Conservation (phyloP, 2,329 filamentous ascomycete species). For the Sporothrix curviconia region DNA sequence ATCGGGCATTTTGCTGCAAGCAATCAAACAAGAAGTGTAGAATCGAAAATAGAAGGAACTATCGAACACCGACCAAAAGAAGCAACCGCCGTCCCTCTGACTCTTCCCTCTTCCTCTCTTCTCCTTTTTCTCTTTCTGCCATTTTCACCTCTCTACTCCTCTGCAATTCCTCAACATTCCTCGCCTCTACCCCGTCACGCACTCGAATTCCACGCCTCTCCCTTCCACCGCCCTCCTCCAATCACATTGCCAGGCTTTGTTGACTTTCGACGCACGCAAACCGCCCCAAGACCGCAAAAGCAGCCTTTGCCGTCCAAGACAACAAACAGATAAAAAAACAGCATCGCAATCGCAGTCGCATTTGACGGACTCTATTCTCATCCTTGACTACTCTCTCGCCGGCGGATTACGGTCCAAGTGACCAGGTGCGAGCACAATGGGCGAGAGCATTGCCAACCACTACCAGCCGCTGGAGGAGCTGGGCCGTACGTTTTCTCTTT, state of each 20-base stretch:
- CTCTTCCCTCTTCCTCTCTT: neutral
- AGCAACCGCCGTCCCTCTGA: neutral
- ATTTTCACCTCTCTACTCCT: neutral
- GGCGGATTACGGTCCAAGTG: neutral
- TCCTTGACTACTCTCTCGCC: neutral
- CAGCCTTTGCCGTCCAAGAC: neutral
- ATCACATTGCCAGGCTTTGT: slow-evolving; percentile 3
- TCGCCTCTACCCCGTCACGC: neutral
- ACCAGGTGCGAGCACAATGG: slow-evolving; percentile 32
- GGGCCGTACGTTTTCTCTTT: slow-evolving; percentile 55
- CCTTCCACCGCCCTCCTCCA: slow-evolving; percentile 9
- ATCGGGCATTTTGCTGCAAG: slow-evolving; percentile 11
- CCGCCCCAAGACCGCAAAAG: neutral
- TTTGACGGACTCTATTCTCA: neutral
- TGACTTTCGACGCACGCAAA: too few relatives aligned
- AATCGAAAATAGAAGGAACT: neutral
- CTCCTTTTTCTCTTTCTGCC: neutral
- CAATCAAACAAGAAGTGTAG: slow-evolving; percentile 3
- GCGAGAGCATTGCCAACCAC: slow-evolving; percentile 67
- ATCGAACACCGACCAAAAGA: neutral
- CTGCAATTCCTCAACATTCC: neutral
- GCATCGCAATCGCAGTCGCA: neutral
- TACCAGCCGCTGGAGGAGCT: slow-evolving; percentile 96
- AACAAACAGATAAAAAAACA: neutral
- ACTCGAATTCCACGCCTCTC: too few relatives aligned